A percentile compares a stretch with the other conserved stretches of the same genome.
Conservation (phyloP, 139 green algal species). For the Closterium sp. region DNA sequence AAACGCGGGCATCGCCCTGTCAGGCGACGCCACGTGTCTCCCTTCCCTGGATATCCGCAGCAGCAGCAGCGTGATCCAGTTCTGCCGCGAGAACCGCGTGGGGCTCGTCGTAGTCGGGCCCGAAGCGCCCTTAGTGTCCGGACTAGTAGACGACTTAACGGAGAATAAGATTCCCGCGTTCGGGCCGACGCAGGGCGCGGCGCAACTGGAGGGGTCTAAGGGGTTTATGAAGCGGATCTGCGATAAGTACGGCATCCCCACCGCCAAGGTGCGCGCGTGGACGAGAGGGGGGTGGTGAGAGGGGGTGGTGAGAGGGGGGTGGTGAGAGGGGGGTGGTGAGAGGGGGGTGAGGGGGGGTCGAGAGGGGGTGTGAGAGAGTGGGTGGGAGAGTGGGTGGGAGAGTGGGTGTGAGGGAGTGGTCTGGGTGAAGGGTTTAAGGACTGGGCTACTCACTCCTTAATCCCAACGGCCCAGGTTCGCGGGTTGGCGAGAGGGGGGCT, state of each 20-base stretch:
- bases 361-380: background rate
- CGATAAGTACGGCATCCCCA: constrained; percentile 91
- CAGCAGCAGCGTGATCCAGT: constrained; percentile 40
- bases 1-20: constrained; percentile 49
- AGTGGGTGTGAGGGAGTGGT: no score
- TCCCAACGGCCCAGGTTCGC: no score
- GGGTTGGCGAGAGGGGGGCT: no score
- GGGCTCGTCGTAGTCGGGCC: constrained; percentile 52
- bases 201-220: constrained; percentile 93
- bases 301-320: background rate
- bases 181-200: constrained; percentile 78
- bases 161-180: constrained; percentile 77
- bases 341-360: background rate
- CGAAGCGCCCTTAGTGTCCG: constrained; percentile 83
- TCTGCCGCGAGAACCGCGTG: constrained; percentile 40
- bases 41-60: constrained; percentile 38
- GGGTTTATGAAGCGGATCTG: constrained; percentile 94
- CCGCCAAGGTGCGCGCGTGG: constrained; percentile 49
- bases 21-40: constrained; percentile 41
- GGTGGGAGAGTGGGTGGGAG: background rate
- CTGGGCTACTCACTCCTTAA: no score
- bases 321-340: background rate
- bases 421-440: no score
- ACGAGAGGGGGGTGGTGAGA: background rate
- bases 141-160: constrained; percentile 79